Conservation (phyloP, 176 grass and related monocot genomes). For the Cocos nucifera region DNA sequence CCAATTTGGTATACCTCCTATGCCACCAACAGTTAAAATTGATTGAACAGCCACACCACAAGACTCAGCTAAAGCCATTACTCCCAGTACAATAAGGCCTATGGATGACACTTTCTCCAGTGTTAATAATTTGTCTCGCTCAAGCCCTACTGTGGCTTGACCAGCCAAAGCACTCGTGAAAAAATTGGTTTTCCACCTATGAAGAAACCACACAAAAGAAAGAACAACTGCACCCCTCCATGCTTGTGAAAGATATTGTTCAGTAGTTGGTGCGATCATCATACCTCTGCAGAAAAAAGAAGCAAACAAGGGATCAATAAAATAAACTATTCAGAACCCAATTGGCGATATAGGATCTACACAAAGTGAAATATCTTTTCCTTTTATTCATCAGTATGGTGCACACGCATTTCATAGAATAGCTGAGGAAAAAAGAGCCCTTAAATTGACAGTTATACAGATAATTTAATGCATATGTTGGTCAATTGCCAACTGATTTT, state of each 20-base stretch:
- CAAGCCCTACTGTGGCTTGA: constrained; percentile 26
- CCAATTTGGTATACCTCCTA: constrained; percentile 64
- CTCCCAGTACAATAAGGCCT: constrained; percentile 65
- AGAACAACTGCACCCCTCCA: constrained; percentile 74
- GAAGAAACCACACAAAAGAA: constrained; percentile 93
- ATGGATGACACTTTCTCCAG: constrained; percentile 71
- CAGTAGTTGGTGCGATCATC: constrained; percentile 57
- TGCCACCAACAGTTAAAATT: constrained; percentile 93
- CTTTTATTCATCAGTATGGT: too few relatives aligned
- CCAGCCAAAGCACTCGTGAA: constrained; percentile 45
- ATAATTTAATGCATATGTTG: too few relatives aligned
- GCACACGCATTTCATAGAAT: too few relatives aligned
- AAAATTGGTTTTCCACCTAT: constrained; percentile 84
- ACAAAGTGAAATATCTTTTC: too few relatives aligned
- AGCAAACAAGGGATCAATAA: too few relatives aligned
- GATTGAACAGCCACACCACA: constrained; percentile 84
- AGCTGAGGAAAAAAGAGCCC: too few relatives aligned
- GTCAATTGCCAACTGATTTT: too few relatives aligned
- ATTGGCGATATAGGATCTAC: too few relatives aligned
- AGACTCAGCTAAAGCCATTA: constrained; percentile 85
- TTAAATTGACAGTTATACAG: too few relatives aligned
- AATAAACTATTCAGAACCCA: too few relatives aligned
- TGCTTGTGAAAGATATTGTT: constrained; percentile 55
- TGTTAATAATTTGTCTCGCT: constrained; percentile 57
- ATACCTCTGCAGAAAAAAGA: constrained; percentile 31